These are phyloP conservation scores for Lyophyllum shimeji DNA, from an alignment of 768 basidiomycete genomes.

Conservation along the genomic window DNA sequence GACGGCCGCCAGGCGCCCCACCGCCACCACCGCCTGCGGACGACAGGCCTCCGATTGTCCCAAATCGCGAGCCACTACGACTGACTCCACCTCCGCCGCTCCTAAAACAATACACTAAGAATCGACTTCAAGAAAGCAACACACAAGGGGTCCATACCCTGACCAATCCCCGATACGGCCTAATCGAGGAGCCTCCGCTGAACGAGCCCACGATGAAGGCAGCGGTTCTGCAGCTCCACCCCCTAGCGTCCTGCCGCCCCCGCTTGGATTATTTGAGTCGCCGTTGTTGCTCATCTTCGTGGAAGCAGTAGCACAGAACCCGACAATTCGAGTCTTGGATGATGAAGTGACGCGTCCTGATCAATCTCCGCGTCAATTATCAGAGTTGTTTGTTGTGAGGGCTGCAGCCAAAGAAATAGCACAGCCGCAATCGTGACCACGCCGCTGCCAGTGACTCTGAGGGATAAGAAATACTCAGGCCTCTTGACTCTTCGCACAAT, in stretches of 20 bases:
- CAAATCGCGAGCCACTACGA: constrained; percentile 25
- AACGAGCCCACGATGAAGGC: constrained; percentile 45
- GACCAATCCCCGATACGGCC: constrained; percentile 58
- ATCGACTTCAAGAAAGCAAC: background rate
- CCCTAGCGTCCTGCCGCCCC: constrained; percentile 45
- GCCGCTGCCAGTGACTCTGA: no score
- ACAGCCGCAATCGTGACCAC: no score
- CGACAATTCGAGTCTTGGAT: background rate
- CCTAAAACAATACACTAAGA: background rate
- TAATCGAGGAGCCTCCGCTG: constrained; percentile 37
- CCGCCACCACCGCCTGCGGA: constrained; percentile 3
- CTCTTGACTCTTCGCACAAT: no score
- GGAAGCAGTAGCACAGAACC: background rate
- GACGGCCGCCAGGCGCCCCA: constrained; percentile 9
- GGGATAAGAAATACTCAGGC: no score
- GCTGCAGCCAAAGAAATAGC: no score
- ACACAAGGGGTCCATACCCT: constrained; percentile 20
- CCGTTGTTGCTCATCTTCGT: constrained; percentile 36
- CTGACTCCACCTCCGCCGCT: constrained; percentile 9
- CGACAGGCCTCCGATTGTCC: constrained; percentile 26
- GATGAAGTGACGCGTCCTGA: background rate
- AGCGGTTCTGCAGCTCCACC: constrained; percentile 49
- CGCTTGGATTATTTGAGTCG: constrained; percentile 24
- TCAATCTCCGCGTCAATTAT: no score
- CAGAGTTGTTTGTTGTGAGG: no score